These are phyloP conservation scores for Scytalidium sp. DNA, from an alignment of 2,329 filamentous ascomycete genomes.

Conservation along the genomic window DNA sequence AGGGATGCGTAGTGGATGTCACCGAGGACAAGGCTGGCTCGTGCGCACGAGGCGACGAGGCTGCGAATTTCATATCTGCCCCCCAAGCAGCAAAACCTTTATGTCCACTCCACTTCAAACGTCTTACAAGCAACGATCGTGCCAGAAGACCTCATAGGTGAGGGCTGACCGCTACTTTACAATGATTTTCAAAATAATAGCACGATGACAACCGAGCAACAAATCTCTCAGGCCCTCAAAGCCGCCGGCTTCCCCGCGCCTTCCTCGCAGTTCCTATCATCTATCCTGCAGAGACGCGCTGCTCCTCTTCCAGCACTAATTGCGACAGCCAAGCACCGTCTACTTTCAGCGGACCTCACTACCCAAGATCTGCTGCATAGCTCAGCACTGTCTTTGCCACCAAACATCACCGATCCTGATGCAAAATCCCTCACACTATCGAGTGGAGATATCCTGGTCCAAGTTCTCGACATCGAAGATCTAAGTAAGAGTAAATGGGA, in stretches of 20 bases:
- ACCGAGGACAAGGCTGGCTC: not conserved
- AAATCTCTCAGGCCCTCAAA: slow-evolving; percentile 16
- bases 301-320: slow-evolving; percentile 69
- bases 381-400: slow-evolving; percentile 51
- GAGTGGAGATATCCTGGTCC: slow-evolving; percentile 64
- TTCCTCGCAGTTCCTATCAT: slow-evolving; percentile 14
- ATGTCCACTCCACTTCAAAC: too few species aligned
- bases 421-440: slow-evolving; percentile 54
- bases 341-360: slow-evolving; percentile 77
- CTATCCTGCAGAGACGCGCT: slow-evolving; percentile 14
- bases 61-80: not conserved
- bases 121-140: not conserved
- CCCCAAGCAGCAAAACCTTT: not conserved
- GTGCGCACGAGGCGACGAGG: not conserved
- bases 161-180: not conserved
- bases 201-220: not conserved
- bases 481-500: slow-evolving; percentile 78
- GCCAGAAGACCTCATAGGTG: not conserved
- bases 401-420: slow-evolving; percentile 49
- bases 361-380: slow-evolving; percentile 49
- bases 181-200: not conserved
- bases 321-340: slow-evolving; percentile 76
- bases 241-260: slow-evolving; percentile 15
- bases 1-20: too few species aligned
- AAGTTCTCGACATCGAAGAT: slow-evolving; percentile 85